Evolutionary conservation across 768 basidiomycete genomes (phyloP), one percentile per base, ranked within the genome.

Genomic region (Lentinula aciculospora): DNA sequence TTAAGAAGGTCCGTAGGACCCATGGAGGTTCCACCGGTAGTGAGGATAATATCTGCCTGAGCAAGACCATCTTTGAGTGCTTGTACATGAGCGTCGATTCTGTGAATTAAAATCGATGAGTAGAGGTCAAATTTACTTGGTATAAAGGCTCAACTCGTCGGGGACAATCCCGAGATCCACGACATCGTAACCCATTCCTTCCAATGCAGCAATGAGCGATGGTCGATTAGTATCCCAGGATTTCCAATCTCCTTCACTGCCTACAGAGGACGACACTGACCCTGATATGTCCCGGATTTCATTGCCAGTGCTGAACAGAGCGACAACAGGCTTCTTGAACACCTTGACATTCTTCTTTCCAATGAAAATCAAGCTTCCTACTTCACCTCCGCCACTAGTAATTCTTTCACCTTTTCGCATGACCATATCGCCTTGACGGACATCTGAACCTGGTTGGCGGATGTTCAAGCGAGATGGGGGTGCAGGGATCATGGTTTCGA

Each of bases 11-110:
- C 93, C 0, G 84, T 85, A 1, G 92, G 81, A 0, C 93, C 93
- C 93, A 95, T 95, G 1, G 90, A 92, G 3, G 93, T 94, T 3
- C 93, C 93, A 10, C 93, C 93, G 1, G 93, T 96, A 0, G 90
- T 89, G 10, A 95, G 71, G 13, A 96, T 67, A 7, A 96, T 69
- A 65, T 95, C 93, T 0, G 90, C 88, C 19, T 68, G 64, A 36
- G 78, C 73, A 6, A 89, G 73, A 0, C 86, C 92, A 29, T 68
- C 70, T 59, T 69, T 64, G 48, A 96, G 77, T 2, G 81, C 81
- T 9, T 68, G 67, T 21, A 85, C 76, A 64, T 91, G 89, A 2
- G 80, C 74, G 4, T 75, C 67, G 55, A 88, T 71, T 36, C 86
- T 89, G 64, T 19, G 42, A 46, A 37, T 36, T 28, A 19, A 17